A percentile compares a stretch with the other conserved stretches of the same genome.
Conservation (phyloP, 78 protist genomes). For the Anaeramoeba flamelloides region DNA sequence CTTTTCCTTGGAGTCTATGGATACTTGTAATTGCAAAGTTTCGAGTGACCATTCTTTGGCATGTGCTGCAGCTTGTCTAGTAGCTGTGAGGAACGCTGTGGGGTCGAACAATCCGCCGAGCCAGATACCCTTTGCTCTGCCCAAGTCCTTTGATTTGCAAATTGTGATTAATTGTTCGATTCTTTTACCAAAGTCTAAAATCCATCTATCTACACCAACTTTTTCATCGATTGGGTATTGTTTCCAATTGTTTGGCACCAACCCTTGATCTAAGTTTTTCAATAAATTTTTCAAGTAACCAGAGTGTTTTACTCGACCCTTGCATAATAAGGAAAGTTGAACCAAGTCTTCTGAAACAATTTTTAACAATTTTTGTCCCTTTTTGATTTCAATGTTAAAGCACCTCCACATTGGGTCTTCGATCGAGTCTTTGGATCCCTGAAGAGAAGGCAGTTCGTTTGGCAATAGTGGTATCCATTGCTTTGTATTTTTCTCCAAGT, state of each 20-base stretch:
- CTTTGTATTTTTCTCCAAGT: not conserved
- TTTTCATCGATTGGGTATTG: constrained; percentile 37
- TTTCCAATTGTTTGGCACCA: constrained; percentile 51
- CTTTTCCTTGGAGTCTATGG: not conserved
- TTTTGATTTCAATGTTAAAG: constrained; percentile 50
- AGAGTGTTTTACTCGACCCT: not conserved
- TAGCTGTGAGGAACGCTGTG: constrained; percentile 80
- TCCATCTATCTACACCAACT: constrained; percentile 35
- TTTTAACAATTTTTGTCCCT: constrained; percentile 36
- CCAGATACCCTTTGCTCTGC: constrained; percentile 25
- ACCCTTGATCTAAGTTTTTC: not conserved
- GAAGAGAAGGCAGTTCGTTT: not conserved
- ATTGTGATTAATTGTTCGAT: not conserved
- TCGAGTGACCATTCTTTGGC: constrained; percentile 9
- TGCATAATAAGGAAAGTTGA: constrained; percentile 2
- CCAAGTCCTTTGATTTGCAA: not conserved
- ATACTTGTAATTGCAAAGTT: not conserved
- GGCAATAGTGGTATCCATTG: not conserved
- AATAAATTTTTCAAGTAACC: not conserved
- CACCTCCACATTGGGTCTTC: constrained; percentile 51
- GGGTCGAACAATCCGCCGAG: constrained; percentile 73
- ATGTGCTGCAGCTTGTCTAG: constrained; percentile 71
- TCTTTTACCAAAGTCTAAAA: constrained; percentile 33
- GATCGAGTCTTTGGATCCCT: not conserved
- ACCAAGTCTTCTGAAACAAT: constrained; percentile 41